Evolutionary conservation across 2,329 filamentous ascomycete genomes (phyloP), one percentile per base, ranked within the genome.

Genomic region (Fusarium tupiense): DNA sequence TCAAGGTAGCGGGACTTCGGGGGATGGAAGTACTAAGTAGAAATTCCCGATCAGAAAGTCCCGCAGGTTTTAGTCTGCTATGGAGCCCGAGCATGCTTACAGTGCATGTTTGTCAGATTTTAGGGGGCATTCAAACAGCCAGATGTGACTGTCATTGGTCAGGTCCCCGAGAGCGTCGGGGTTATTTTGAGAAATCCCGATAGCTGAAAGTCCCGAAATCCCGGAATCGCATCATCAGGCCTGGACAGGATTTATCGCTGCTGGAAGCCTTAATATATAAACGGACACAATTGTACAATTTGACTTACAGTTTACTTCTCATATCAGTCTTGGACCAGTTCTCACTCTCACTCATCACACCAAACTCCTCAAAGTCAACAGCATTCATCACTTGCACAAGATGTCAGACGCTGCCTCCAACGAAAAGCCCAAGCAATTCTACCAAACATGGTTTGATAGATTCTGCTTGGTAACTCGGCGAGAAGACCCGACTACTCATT

Each of bases 261-360:
- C 16, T 13, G 4, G 5, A 29, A 19, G 14, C 2, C n/a, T 56
- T 7, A n/a, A 29, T n/a, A 40, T 29, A 38, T 54, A 38, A 54
- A 38, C 35, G 13, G 33, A 17, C 10, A 1, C 5, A 24, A 17
- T 35, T 13, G 3, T 20, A 12, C 5, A 14, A 5, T 10, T 52
- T 5, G 5, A 4, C 3, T 35, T 9, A 20, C 49, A 24, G 2
- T 10, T 16, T 16, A 24, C n/a, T 20, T 6, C 49, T 26, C n/a
- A 19, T n/a, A 4, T 8, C 16, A 29, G 8, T n/a, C 6, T 12
- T 9, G 1, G 0, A 22, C 2, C 52, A n/a, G 6, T 4, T 29
- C 16, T n/a, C 35, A n/a, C 4, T 40, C 14, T 40, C 2, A 4
- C 13, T 12, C 0, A 20, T 26, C n/a, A 26, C 5, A 20, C 13